These are phyloP conservation scores for Cladosporium halotolerans DNA, from an alignment of 2,329 filamentous ascomycete genomes.

Conservation along the genomic window DNA sequence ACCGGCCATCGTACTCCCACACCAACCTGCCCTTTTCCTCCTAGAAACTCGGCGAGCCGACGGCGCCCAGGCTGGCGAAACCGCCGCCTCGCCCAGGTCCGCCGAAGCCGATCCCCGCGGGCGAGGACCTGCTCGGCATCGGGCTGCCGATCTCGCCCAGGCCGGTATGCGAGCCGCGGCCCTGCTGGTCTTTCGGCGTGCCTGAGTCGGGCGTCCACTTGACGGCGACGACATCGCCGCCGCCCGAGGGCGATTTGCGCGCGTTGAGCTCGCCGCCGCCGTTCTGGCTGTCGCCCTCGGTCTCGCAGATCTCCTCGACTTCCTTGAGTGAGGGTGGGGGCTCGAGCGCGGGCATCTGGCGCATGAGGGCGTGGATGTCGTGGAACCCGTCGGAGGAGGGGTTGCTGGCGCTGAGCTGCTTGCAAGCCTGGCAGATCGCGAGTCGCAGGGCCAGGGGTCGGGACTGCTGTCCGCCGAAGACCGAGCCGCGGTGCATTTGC, in stretches of 20 bases:
- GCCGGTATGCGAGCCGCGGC: constrained; percentile 22
- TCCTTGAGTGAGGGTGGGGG: constrained; percentile 56
- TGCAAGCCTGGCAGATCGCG: constrained; percentile 73
- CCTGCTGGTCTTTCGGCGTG: constrained; percentile 25
- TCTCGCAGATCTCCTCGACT: constrained; percentile 79
- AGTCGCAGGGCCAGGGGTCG: constrained; percentile 64
- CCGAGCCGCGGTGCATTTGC: constrained; percentile 40
- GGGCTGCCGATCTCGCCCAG: constrained; percentile 46
- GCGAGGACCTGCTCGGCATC: constrained; percentile 37
- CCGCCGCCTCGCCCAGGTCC: constrained; percentile 16
- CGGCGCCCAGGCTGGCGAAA: constrained; percentile 23
- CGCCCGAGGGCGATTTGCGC: constrained; percentile 29
- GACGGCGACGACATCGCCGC: constrained; percentile 34
- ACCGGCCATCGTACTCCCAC: too few relatives aligned
- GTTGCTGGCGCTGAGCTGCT: constrained; percentile 43
- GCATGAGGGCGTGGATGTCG: constrained; percentile 56
- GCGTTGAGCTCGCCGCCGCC: constrained; percentile 86
- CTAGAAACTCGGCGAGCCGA: constrained; percentile 14
- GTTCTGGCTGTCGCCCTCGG: constrained; percentile 77
- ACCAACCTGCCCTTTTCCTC: neutral
- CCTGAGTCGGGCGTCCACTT: constrained; percentile 34
- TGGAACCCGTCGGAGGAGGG: constrained; percentile 54
- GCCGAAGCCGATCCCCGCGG: constrained; percentile 26
- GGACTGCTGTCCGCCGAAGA: constrained; percentile 14
- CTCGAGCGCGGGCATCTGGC: constrained; percentile 57